Base-by-base conservation (phyloP, 2,329 filamentous ascomycete species). In the Monosporascus cannonballus region DNA sequence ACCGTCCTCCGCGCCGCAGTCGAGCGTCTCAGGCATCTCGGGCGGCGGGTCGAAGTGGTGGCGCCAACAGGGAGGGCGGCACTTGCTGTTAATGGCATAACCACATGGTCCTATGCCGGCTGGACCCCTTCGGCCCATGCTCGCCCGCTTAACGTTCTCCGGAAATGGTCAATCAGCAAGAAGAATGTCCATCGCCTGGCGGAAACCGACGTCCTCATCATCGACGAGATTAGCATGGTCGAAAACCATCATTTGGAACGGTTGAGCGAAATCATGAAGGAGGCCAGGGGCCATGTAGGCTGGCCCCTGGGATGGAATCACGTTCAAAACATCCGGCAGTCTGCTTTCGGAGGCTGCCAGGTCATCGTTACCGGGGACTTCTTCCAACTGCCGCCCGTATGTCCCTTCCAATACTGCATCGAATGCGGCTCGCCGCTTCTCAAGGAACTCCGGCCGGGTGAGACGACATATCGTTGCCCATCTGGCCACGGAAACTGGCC, bases 141-240 rank as follows among this genome's bases (percentile, higher is more conserved):
- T 51, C 66, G 65, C 37, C 56, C 70, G 0, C 57, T 81, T 1
- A 68, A 65, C 11, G 60, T 65, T 2, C 61, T 71, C 1, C 64
- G 56, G 22, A 61, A 69, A 1, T 69, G 30, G 30, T 34, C 30
- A 34, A 34, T 14, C 4, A 5, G 11, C 30, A 4, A 14, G 30
- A 14, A 14, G 9, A 34, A 14, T 14, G 2, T 34, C 11, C 4
- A 34, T 14, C 30, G 76, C 0, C 64, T 83, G 1, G 59, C 22
- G 0, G 30, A 63, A 0, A 81, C 77, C 0, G 71, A 85, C 48
- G 76, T 83, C 0, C 70, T 87, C 2, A 73, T 87, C 25, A 80
- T 87, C 17, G 83, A 87, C 58, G 84, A 87, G 64, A 80, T 87
- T 53, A 83, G 77, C 56, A 87, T 87, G 84, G 72, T 86, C 0